phyloP scores from a whole-genome alignment of 192 early-diverging fungal species.

The Glomus cerebriforme region DNA sequence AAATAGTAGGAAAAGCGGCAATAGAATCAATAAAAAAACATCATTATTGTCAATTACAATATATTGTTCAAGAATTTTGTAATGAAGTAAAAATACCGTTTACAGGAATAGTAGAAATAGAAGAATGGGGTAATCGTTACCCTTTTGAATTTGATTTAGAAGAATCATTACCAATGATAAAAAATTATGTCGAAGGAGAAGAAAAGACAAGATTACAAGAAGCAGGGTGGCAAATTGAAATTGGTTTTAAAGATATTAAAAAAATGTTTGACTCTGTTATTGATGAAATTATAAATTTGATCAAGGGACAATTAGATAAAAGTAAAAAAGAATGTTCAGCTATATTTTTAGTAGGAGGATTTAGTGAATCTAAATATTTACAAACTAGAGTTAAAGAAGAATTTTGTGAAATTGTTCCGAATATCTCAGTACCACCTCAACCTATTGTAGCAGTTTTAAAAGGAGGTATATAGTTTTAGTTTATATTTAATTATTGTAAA shows the following conservation, averaged over 20 bases:
- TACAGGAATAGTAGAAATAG: neutral
- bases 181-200: slow-evolving; percentile 1
- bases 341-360: no score
- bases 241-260: neutral
- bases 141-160: no score
- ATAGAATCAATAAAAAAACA: slow-evolving; percentile 24
- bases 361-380: no score
- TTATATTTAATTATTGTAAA: no score
- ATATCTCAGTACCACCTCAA: slow-evolving; percentile 43
- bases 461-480: no score
- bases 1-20: slow-evolving; percentile 43
- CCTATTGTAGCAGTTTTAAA: slow-evolving; percentile 50
- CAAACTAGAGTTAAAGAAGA: no score
- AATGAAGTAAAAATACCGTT: neutral
- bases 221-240: neutral
- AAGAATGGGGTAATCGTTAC: no score
- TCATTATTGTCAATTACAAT: slow-evolving; percentile 19
- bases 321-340: slow-evolving; percentile 28
- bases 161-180: neutral
- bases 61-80: slow-evolving; percentile 14
- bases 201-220: neutral
- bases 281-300: slow-evolving; percentile 24
- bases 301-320: slow-evolving; percentile 35
- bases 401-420: slow-evolving; percentile 36
- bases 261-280: slow-evolving; percentile 14